Evolutionary conservation across 1,139 yeast species (phyloP).

Genomic region (Saccharomyces hybrid): DNA sequence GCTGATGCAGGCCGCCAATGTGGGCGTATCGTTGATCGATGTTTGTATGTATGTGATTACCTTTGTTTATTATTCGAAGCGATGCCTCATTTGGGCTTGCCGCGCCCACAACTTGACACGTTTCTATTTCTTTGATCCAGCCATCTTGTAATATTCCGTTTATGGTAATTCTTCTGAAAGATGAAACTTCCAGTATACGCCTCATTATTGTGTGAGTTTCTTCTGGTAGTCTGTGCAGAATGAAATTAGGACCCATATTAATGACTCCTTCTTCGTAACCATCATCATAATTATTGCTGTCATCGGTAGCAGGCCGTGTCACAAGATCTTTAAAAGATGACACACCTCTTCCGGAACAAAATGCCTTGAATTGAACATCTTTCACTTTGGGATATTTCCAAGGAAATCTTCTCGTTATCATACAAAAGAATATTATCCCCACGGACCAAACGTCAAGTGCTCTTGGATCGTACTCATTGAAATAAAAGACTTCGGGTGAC

Average conservation of each 20-base stretch:
- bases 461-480: conserved; percentile 74
- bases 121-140: conserved; percentile 54
- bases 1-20: not conserved
- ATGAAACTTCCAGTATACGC: conserved; percentile 63
- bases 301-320: conserved; percentile 16
- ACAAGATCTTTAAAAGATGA: conserved; percentile 28
- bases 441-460: conserved; percentile 91
- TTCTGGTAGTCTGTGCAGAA: conserved; percentile 53
- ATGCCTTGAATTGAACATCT: conserved; percentile 71
- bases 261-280: conserved; percentile 15
- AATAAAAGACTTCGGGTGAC: conserved; percentile 81
- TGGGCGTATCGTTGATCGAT: conserved; percentile 2
- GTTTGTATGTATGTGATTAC: conserved; percentile 5
- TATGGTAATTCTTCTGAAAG: conserved; percentile 65
- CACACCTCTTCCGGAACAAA: conserved; percentile 20
- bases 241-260: conserved; percentile 52
- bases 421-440: conserved; percentile 88
- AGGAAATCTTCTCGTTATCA: conserved; percentile 85
- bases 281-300: conserved; percentile 27
- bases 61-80: not conserved
- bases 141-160: conserved; percentile 65
- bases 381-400: conserved; percentile 84
- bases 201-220: conserved; percentile 53
- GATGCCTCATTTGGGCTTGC: not conserved
- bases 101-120: conserved; percentile 35